Base-by-base conservation (phyloP, 495 filamentous ascomycete genomes). In the Usnea hakonensis region DNA sequence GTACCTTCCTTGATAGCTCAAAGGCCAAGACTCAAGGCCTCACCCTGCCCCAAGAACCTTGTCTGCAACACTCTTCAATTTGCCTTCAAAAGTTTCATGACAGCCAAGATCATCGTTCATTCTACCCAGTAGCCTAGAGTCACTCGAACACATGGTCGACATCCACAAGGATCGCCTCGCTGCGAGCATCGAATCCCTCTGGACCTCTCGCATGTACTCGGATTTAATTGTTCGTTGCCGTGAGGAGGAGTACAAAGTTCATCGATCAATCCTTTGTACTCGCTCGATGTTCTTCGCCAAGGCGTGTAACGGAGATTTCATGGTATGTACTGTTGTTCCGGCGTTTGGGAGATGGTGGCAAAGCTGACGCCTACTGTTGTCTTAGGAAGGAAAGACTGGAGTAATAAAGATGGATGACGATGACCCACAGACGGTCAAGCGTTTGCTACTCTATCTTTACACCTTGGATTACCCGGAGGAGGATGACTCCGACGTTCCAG, bases 191-290 rank as follows among this genome's bases (percentile, higher is more conserved):
- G n/a, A 54, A 30, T 35, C 4, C 5, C 37, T 53, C 5, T 59
- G 60, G 30, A 50, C 48, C 11, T 68, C 67, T 1, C 63, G 43
- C 21, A 69, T 72, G 50, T 74, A 71, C 64, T 67, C 70, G 21
- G 72, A 77, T 61, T 48, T 78, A 28, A 69, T 63, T 4, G 64
- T 78, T 21, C 46, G 23, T 17, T 75, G 72, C 60, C 65, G 70
- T 11, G 46, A 38, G 5, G 38, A 66, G 14, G 48, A 57, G 21
- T 76, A 72, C 62, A 66, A 67, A 0, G 71, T 73, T n/a, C 75
- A 78, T 52, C 66, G 69, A 14, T 59, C 67, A 21, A 64, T 76
- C 38, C 62, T 77, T 46, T 76, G 73, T 57, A 38, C 69, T 13
- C 70, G 68, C 21, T 77, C 72, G 9, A 55, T 64, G 11, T 72